Percentiles rank a stretch among this genome's conserved stretches.
phyloP scores from a whole-genome alignment of 2,329 filamentous ascomycete genomes.

The Apiospora aurea region DNA sequence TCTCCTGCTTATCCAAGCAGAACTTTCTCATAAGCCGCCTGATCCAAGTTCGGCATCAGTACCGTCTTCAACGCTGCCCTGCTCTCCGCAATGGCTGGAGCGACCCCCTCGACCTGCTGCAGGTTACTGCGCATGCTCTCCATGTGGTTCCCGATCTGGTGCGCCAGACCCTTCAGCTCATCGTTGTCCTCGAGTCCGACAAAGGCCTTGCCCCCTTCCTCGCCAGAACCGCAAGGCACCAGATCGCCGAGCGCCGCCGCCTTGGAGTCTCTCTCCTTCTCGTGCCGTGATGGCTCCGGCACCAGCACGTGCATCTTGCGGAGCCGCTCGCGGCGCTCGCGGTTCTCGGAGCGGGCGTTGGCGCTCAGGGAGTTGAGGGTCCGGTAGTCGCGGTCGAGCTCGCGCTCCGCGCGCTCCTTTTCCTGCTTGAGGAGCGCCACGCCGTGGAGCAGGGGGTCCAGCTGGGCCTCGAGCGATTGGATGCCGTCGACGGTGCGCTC shows the following conservation, averaged over 20 bases:
- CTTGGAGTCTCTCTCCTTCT: conserved; percentile 24
- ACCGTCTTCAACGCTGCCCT: conserved; percentile 58
- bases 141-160: conserved; percentile 61
- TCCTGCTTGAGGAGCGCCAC: conserved; percentile 67
- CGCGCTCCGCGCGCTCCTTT: conserved; percentile 61
- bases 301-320: conserved; percentile 59
- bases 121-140: conserved; percentile 63
- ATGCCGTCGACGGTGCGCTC: conserved; percentile 70
- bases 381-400: conserved; percentile 63
- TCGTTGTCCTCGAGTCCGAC: conserved; percentile 47
- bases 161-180: conserved; percentile 52
- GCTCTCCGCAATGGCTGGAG: conserved; percentile 56
- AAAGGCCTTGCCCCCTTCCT: conserved; percentile 35
- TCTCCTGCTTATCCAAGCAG: conserved; percentile 47
- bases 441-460: conserved; percentile 69
- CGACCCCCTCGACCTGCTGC: conserved; percentile 59
- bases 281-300: conserved; percentile 43
- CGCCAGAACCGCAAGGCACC: conserved; percentile 28
- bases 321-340: conserved; percentile 56
- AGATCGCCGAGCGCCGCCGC: conserved; percentile 30
- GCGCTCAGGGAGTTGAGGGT: conserved; percentile 57
- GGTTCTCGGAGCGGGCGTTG: conserved; percentile 62
- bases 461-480: conserved; percentile 60
- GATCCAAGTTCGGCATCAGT: conserved; percentile 53
- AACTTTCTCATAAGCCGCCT: conserved; percentile 55